Evolutionary conservation across 164 flowering plant species (phyloP).

Genomic region (Piper longum): DNA sequence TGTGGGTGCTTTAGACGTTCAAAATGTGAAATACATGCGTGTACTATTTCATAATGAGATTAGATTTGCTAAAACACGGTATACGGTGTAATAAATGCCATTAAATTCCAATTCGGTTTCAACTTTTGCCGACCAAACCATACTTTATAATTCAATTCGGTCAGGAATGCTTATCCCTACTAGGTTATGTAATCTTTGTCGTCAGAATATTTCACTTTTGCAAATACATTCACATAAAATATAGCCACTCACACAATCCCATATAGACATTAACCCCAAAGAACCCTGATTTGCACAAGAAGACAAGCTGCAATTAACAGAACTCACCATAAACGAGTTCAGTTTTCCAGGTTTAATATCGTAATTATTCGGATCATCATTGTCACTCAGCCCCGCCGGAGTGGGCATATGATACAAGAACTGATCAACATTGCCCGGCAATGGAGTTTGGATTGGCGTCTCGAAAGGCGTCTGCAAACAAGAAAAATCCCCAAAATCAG

Average conservation of each 20-base stretch:
- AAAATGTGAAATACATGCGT: too few species aligned
- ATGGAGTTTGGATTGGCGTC: conserved; percentile 12
- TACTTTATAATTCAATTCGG: too few species aligned
- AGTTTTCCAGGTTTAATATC: conserved; percentile 6
- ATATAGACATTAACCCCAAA: conserved; percentile 83
- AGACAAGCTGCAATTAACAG: conserved; percentile 52
- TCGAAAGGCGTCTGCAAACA: conserved; percentile 10
- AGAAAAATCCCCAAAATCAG: neutral
- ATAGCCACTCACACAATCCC: conserved; percentile 34
- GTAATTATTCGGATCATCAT: conserved; percentile 3
- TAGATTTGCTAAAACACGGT: too few species aligned
- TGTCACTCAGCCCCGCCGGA: conserved; percentile 7
- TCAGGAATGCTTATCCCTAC: neutral
- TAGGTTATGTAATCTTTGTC: neutral
- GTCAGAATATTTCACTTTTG: neutral
- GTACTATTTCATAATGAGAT: too few species aligned
- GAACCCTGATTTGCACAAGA: conserved; percentile 75
- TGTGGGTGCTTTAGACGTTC: too few species aligned
- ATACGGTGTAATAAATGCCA: too few species aligned
- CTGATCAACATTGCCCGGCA: conserved; percentile 7
- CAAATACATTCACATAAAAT: neutral
- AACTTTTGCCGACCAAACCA: too few species aligned
- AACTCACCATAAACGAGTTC: conserved; percentile 6
- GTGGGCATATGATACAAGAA: conserved; percentile 5
- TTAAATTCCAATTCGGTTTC: too few species aligned